Conservation (phyloP, 208 protist species). For the Perkinsela sp. region DNA sequence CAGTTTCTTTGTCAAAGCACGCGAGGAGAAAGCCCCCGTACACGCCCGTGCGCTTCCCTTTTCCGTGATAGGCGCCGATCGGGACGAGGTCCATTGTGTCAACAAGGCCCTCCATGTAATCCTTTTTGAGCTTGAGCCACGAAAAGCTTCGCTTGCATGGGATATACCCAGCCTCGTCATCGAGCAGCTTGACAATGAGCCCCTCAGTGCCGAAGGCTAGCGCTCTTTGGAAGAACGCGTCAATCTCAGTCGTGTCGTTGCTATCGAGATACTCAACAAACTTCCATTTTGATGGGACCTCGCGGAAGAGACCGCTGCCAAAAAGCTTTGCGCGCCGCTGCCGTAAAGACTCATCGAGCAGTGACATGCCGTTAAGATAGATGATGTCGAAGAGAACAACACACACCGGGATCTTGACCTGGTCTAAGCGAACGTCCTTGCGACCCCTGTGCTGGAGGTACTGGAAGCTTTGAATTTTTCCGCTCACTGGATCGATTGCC, state of each 20-base stretch:
- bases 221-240: constrained; percentile 75
- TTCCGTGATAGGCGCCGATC: constrained; percentile 88
- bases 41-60: constrained; percentile 84
- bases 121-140: constrained; percentile 97
- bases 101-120: constrained; percentile 88
- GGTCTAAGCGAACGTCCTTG: constrained; percentile 62
- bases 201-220: constrained; percentile 72
- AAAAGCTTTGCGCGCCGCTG: constrained; percentile 48
- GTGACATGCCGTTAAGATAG: constrained; percentile 79
- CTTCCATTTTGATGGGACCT: constrained; percentile 22
- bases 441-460: constrained; percentile 41
- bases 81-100: constrained; percentile 96
- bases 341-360: constrained; percentile 43
- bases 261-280: constrained; percentile 63
- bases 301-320: constrained; percentile 18
- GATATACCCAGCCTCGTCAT: constrained; percentile 74
- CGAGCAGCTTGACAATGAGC: constrained; percentile 93
- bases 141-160: constrained; percentile 77
- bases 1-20: constrained; percentile 81
- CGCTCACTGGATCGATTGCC: constrained; percentile 56
- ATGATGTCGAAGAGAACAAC: constrained; percentile 97
- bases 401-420: constrained; percentile 84
- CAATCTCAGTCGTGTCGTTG: constrained; percentile 68
- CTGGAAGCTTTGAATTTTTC: constrained; percentile 84
- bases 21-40: constrained; percentile 92